Evolutionary conservation across 2,329 filamentous ascomycete genomes (phyloP).

Genomic region (Neofusicoccum kwambonambiense): DNA sequence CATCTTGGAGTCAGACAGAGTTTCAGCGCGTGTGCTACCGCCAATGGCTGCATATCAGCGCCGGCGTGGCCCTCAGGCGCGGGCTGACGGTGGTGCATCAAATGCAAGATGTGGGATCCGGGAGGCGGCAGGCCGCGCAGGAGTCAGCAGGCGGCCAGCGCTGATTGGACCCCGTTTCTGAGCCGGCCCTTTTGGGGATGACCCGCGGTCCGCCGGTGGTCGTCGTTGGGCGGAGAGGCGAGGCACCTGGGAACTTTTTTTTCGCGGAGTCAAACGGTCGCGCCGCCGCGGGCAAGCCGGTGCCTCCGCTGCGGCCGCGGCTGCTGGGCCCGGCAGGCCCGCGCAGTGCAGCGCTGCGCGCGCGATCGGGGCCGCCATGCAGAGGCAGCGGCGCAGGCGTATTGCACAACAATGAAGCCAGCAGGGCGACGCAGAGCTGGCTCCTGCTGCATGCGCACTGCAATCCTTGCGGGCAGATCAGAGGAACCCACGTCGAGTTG

Average conservation of each 20-base stretch:
- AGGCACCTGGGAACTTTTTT: not conserved
- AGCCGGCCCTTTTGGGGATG: not conserved
- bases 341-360: not conserved
- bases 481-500: conserved; percentile 1
- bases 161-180: conserved; percentile 5
- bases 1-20: conserved; percentile 11
- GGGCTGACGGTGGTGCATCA: conserved; percentile 8
- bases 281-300: not conserved
- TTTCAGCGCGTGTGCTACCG: conserved; percentile 5
- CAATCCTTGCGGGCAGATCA: conserved; percentile 9
- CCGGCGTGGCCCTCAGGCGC: not conserved
- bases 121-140: conserved; percentile 3
- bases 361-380: not conserved
- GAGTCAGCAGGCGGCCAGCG: conserved; percentile 2
- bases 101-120: conserved; percentile 6
- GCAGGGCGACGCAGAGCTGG: not conserved
- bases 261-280: not conserved
- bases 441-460: not conserved
- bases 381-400: not conserved
- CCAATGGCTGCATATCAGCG: conserved; percentile 9
- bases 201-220: not conserved
- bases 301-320: not conserved
- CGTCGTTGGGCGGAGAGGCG: not conserved
- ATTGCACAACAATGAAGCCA: not conserved
- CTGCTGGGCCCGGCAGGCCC: no score